Conservation (phyloP, 1,139 yeast species). For the Suhomyces taliae region DNA sequence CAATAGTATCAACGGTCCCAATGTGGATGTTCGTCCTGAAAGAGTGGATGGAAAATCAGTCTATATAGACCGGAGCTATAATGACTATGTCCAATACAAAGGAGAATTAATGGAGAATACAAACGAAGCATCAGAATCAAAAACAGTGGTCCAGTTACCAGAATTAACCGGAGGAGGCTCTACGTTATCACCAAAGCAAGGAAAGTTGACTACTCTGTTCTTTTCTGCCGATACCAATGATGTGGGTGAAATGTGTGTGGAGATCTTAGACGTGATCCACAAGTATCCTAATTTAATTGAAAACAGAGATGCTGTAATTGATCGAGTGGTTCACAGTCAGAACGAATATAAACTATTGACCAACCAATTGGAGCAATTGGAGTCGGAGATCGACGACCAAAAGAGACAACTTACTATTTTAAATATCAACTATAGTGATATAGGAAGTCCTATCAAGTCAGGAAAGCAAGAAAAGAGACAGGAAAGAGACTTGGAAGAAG, state of each 20-base stretch:
- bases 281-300: slow-evolving; percentile 33
- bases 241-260: slow-evolving; percentile 21
- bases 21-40: slow-evolving; percentile 26
- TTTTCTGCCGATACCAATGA: slow-evolving; percentile 10
- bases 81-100: slow-evolving; percentile 18
- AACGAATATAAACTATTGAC: slow-evolving; percentile 22
- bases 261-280: slow-evolving; percentile 21
- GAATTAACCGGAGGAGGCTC: slow-evolving; percentile 4
- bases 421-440: slow-evolving; percentile 27
- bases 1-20: slow-evolving; percentile 5
- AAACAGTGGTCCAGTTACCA: slow-evolving; percentile 15
- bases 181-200: slow-evolving; percentile 4
- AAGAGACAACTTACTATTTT: slow-evolving; percentile 27
- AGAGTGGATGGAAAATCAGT: slow-evolving; percentile 40
- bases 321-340: slow-evolving; percentile 21
- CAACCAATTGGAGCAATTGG: slow-evolving; percentile 30
- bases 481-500: slow-evolving; percentile 27
- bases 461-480: slow-evolving; percentile 15
- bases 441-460: slow-evolving; percentile 21
- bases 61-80: slow-evolving; percentile 25
- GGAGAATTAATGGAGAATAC: slow-evolving; percentile 7
- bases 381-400: slow-evolving; percentile 29
- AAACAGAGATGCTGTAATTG: slow-evolving; percentile 23
- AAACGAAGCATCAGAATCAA: slow-evolving; percentile 15
- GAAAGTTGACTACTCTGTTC: background rate